These are phyloP conservation scores for Termitomyces sp. DNA, from an alignment of 768 basidiomycete genomes.

Conservation along the genomic window DNA sequence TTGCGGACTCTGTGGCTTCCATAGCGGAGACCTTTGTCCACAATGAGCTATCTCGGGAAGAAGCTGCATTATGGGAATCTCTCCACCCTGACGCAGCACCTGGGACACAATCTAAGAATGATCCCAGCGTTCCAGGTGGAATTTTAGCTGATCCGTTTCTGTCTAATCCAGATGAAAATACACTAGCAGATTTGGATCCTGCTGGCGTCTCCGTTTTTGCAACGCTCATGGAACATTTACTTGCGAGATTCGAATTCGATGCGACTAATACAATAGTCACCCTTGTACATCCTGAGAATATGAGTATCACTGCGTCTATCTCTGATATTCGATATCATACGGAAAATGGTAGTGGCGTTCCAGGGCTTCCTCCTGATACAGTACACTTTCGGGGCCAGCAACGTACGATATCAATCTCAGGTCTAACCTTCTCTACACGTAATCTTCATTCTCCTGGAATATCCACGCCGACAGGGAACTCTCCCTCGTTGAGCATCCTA, in stretches of 20 bases:
- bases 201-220: conserved; percentile 79
- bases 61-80: conserved; percentile 63
- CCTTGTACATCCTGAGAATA: conserved; percentile 56
- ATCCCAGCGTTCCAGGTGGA: conserved; percentile 56
- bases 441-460: conserved; percentile 26
- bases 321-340: conserved; percentile 56
- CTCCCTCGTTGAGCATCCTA: conserved; percentile 11
- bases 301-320: conserved; percentile 55
- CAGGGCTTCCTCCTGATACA: conserved; percentile 2
- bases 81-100: conserved; percentile 41
- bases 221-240: conserved; percentile 69
- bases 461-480: conserved; percentile 17
- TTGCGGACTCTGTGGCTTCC: conserved; percentile 68
- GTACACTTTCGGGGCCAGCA: conserved; percentile 20
- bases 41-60: conserved; percentile 73
- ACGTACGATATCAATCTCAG: conserved; percentile 51
- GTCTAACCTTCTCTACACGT: conserved; percentile 46
- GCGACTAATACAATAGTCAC: conserved; percentile 64
- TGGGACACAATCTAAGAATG: conserved; percentile 23
- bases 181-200: conserved; percentile 48
- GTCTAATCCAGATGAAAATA: conserved; percentile 33
- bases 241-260: conserved; percentile 76
- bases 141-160: conserved; percentile 47
- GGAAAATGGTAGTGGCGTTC: conserved; percentile 17
- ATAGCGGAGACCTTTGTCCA: conserved; percentile 81